Base-by-base conservation (phyloP, 768 basidiomycete genomes). In the Asterophora lycoperdoides region DNA sequence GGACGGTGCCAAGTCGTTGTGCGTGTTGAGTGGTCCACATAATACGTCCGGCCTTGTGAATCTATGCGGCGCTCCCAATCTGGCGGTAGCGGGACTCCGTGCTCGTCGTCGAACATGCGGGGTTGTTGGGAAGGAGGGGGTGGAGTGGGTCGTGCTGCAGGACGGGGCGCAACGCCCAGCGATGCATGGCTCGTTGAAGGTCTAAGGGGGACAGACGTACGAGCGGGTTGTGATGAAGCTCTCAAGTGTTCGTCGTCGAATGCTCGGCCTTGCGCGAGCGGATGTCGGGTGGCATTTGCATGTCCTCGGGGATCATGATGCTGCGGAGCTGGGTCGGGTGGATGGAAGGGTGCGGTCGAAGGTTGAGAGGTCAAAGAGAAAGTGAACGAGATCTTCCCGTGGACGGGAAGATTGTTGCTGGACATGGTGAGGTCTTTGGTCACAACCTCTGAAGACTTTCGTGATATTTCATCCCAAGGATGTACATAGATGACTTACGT, bases 11-110 rank as follows among this genome's bases (percentile, higher is more conserved):
- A 93, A 17, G 88, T 85, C 32, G 92, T 93, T 8, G 79, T 76
- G 50, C 88, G 80, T 5, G 82, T 80, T 57, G 79, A 85, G 64
- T 94, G 93, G 64, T 95, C 92, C 50, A 94, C 89, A 62, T 87
- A 93, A 67, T 94, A 94, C 18, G 79, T 67, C 48, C 92, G 71
- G 4, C 83, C 83, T 47, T 83, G 78, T 17, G 74, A 72, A 61
- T 93, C 91, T 40, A 75, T 70, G 26, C 92, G 81, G 51, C 89
- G 78, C 63, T 94, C 92, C 89, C 89, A 94, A 4, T 89, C 89
- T 18, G 71, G 64, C 0, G 91, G 90, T 29, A 94, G 71, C 15
- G 81, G 76, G 13, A 75, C 74, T 15, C 80, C 78, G 40, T 78
- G 73, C 55, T 86, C 84, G 46, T 85, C 80, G 54, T 77, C 72